Evolutionary conservation across 2,329 filamentous ascomycete species (phyloP).

Genomic region (Septoria petroselini): DNA sequence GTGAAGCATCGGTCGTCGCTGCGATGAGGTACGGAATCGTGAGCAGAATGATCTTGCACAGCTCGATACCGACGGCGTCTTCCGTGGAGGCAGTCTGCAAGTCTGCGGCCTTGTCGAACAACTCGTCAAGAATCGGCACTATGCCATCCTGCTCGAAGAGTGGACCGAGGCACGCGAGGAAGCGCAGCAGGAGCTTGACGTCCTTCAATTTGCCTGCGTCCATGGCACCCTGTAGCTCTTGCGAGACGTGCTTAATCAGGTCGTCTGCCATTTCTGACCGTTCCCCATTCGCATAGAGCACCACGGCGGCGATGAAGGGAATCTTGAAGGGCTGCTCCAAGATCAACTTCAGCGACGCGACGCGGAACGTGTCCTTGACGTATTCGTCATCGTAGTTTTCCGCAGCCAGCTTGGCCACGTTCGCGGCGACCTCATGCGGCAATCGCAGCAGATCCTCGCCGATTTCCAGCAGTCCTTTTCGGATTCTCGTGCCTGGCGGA

Average conservation of each 20-base stretch:
- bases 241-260: slow-evolving; percentile 62
- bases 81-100: slow-evolving; percentile 90
- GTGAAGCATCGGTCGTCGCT: slow-evolving; percentile 58
- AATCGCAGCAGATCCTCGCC: slow-evolving; percentile 77
- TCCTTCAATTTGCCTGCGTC: slow-evolving; percentile 77
- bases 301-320: slow-evolving; percentile 84
- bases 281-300: slow-evolving; percentile 73
- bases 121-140: slow-evolving; percentile 78
- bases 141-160: slow-evolving; percentile 80
- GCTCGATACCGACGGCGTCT: slow-evolving; percentile 75
- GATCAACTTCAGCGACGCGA: slow-evolving; percentile 72
- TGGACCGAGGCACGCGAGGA: slow-evolving; percentile 80
- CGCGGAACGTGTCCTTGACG: slow-evolving; percentile 68
- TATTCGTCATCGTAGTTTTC: slow-evolving; percentile 86
- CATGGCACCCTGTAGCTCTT: slow-evolving; percentile 64
- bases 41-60: slow-evolving; percentile 93
- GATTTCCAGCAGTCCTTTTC: slow-evolving; percentile 73
- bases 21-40: slow-evolving; percentile 89
- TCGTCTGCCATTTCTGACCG: slow-evolving; percentile 72
- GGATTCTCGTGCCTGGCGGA: slow-evolving; percentile 60
- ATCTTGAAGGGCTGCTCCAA: slow-evolving; percentile 95
- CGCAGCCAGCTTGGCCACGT: slow-evolving; percentile 70
- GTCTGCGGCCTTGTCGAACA: slow-evolving; percentile 89
- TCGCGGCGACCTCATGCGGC: slow-evolving; percentile 73
- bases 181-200: slow-evolving; percentile 85